These are phyloP conservation scores for Prorocentrum cordatum DNA, from an alignment of 169 alveolate genomes.

Conservation along the genomic window DNA sequence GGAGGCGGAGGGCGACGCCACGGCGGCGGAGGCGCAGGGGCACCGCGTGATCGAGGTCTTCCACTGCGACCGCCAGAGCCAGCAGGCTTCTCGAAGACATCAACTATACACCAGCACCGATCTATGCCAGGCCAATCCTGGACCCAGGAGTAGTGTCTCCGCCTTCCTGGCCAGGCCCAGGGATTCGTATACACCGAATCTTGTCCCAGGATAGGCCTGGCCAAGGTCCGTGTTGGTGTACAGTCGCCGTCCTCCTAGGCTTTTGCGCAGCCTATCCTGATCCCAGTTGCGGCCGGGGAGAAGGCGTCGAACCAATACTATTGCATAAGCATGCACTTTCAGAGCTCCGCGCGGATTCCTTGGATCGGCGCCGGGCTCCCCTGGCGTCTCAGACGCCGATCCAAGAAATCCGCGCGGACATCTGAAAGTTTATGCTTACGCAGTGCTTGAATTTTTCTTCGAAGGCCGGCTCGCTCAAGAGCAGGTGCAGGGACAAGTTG, in stretches of 20 bases:
- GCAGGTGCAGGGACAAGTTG: neutral
- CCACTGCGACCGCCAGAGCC: conserved; percentile 53
- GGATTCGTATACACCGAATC: too few relatives aligned
- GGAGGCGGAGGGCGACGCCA: conserved; percentile 12
- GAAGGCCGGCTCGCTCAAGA: neutral
- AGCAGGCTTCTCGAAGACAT: neutral
- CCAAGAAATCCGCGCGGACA: too few relatives aligned
- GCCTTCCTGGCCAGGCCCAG: too few relatives aligned
- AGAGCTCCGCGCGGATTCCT: neutral
- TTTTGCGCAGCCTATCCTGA: conserved; percentile 34
- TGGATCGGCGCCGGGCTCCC: neutral
- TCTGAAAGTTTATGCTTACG: too few relatives aligned
- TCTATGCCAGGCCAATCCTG: too few relatives aligned
- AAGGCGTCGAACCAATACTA: too few relatives aligned
- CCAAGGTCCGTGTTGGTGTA: neutral
- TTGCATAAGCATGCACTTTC: neutral
- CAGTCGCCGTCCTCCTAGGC: neutral
- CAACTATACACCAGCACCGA: neutral
- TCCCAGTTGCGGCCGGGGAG: too few relatives aligned
- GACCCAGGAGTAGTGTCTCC: too few relatives aligned
- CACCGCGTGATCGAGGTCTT: conserved; percentile 17
- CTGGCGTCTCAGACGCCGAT: neutral
- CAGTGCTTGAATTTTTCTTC: neutral
- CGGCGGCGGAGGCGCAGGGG: neutral
- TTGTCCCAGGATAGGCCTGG: too few relatives aligned